Evolutionary conservation across 2,329 filamentous ascomycete genomes (phyloP).

Genomic region (Podosphaera xanthii): DNA sequence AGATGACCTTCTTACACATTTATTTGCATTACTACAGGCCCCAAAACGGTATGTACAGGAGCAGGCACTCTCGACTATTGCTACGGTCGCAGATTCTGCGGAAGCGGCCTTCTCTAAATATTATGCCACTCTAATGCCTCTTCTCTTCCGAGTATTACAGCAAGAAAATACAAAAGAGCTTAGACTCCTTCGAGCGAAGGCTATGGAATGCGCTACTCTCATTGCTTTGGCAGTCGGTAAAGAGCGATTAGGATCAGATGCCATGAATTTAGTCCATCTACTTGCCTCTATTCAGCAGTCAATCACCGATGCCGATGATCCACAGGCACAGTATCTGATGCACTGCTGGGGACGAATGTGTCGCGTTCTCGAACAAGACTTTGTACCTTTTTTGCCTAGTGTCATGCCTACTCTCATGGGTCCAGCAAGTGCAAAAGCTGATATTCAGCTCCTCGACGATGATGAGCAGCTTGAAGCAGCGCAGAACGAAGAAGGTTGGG

Average conservation of each 20-base stretch:
- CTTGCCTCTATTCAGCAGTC: slow-evolving; percentile 68
- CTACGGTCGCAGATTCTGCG: slow-evolving; percentile 94
- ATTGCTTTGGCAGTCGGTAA: slow-evolving; percentile 91
- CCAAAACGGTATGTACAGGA: slow-evolving; percentile 94
- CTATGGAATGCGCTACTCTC: slow-evolving; percentile 95
- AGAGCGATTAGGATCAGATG: slow-evolving; percentile 72
- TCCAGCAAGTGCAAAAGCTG: slow-evolving; percentile 81
- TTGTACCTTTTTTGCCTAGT: slow-evolving; percentile 73
- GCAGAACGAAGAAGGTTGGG: slow-evolving; percentile 91
- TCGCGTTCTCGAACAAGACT: slow-evolving; percentile 71
- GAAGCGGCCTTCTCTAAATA: slow-evolving; percentile 89
- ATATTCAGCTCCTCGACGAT: slow-evolving; percentile 87
- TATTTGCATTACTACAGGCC: slow-evolving; percentile 73
- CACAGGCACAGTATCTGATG: slow-evolving; percentile 87
- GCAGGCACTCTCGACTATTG: slow-evolving; percentile 90
- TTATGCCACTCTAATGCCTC: slow-evolving; percentile 87
- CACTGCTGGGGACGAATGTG: slow-evolving; percentile 99
- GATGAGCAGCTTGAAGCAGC: slow-evolving; percentile 84
- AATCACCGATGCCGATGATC: slow-evolving; percentile 80
- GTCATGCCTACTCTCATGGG: slow-evolving; percentile 90
- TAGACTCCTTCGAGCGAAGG: slow-evolving; percentile 75
- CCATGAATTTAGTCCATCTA: slow-evolving; percentile 66
- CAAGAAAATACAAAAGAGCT: slow-evolving; percentile 88
- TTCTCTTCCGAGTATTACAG: slow-evolving; percentile 72
- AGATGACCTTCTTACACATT: slow-evolving; percentile 60